Evolutionary conservation across 2,329 filamentous ascomycete genomes (phyloP).

Genomic region (Sclerotinia trifoliorum): DNA sequence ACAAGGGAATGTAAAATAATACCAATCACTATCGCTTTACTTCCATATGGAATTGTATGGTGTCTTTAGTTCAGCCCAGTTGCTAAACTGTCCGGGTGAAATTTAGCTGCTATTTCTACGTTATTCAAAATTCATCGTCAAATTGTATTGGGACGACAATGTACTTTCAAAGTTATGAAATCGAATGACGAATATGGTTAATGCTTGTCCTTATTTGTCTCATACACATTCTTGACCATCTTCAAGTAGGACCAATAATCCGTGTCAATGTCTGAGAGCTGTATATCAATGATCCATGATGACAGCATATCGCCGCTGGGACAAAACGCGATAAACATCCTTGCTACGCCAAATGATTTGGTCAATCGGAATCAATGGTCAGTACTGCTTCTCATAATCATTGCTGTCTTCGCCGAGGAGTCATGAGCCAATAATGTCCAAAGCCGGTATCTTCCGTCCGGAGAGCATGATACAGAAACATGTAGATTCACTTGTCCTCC

Average conservation of each 20-base stretch:
- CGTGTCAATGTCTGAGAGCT: constrained; percentile 44
- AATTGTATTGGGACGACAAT: constrained; percentile 44
- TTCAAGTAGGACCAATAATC: constrained; percentile 36
- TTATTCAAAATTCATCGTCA: constrained; percentile 45
- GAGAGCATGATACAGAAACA: constrained; percentile 29
- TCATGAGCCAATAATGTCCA: constrained; percentile 31
- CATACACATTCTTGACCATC: not conserved
- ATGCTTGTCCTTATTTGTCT: not conserved
- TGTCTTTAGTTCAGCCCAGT: constrained; percentile 41
- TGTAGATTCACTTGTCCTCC: constrained; percentile 21
- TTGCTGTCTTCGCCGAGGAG: constrained; percentile 28
- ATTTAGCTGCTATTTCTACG: constrained; percentile 36
- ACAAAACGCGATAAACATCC: constrained; percentile 25
- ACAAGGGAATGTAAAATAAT: not conserved
- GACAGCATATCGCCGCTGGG: constrained; percentile 41
- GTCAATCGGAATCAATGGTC: constrained; percentile 21
- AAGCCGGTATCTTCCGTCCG: constrained; percentile 25
- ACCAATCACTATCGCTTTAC: not conserved
- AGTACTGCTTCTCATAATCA: constrained; percentile 28
- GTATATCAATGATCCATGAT: constrained; percentile 42
- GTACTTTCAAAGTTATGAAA: constrained; percentile 45
- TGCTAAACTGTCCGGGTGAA: constrained; percentile 39
- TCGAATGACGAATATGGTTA: constrained; percentile 45
- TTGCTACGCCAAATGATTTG: constrained; percentile 23
- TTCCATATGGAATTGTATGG: constrained; percentile 24